Evolutionary conservation across 495 filamentous ascomycete genomes (phyloP), one percentile per base, ranked within the genome.

Genomic region (Thozetella sp.): DNA sequence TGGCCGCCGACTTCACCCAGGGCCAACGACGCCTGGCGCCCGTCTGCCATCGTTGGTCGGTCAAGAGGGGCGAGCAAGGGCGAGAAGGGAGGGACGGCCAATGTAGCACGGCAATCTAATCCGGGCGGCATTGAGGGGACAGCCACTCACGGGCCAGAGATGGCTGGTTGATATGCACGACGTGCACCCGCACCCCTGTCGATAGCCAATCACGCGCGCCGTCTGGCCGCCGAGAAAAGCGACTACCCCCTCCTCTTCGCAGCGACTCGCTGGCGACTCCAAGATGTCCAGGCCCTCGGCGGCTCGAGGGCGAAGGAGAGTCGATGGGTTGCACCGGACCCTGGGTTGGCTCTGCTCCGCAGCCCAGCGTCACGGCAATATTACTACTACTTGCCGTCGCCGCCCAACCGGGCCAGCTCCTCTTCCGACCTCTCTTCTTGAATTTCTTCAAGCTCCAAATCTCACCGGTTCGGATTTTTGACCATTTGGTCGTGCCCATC

Each of bases 41-140:
- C 43, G 4, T 48, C 43, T 19, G 43, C 20, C n/a, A 4, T 37
- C 15, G 30, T 15, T n/a, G 30, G 43, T 48, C n/a, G 43, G n/a
- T 19, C 6, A 3, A n/a, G 43, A n/a, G 43, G 43, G 43, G 4
- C 43, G 3, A n/a, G n/a, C n/a, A n/a, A n/a, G 43, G n/a, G 4
- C 6, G 9, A n/a, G 43, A n/a, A n/a, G 43, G 43, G 4, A 10
- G 3, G 11, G 20, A 48, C 4, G 12, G 10, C 30, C 30, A 11
- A 48, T 48, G 43, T 48, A 48, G 43, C 10, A 9, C 43, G 43
- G 6, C 43, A 48, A 48, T 48, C 43, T 48, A 48, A 48, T 48
- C 43, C 43, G n/a, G n/a, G 43, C 43, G 43, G 43, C 43, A 48
- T 48, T 48, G 43, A 48, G 43, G 43, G n/a, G n/a, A 19, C 10